phyloP scores from a whole-genome alignment of 169 alveolate genomes.

The Amoebophrya sp. region DNA sequence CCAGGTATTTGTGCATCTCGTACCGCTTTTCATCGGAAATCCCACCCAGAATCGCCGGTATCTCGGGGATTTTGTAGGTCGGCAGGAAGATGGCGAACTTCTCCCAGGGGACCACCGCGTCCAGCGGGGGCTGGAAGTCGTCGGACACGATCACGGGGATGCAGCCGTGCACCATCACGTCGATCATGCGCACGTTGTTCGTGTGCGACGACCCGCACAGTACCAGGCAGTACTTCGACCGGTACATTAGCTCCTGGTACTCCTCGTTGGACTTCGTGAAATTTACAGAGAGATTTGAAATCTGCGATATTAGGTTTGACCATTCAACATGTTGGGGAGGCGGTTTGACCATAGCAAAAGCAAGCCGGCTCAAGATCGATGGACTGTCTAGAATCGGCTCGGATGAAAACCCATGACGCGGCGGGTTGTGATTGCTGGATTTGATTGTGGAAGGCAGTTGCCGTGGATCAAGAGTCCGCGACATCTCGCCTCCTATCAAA shows the following conservation, averaged over 20 bases:
- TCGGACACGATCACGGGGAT: constrained; percentile 33
- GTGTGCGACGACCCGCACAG: constrained; percentile 35
- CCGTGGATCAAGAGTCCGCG: too few species aligned
- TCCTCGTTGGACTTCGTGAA: constrained; percentile 14
- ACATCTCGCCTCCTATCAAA: too few species aligned
- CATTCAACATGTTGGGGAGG: too few species aligned
- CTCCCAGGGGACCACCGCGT: background rate
- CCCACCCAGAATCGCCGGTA: background rate
- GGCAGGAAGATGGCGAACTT: background rate
- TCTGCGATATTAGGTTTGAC: too few species aligned
- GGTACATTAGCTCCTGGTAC: constrained; percentile 29
- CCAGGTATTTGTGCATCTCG: background rate
- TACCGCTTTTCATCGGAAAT: background rate
- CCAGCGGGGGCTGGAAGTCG: constrained; percentile 34
- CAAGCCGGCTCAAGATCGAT: too few species aligned
- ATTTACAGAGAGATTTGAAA: too few species aligned
- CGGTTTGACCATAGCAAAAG: too few species aligned
- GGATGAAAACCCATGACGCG: too few species aligned
- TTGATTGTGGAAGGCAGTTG: too few species aligned
- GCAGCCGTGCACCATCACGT: constrained; percentile 34
- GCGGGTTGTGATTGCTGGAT: too few species aligned
- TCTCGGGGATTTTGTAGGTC: background rate
- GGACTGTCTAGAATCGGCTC: too few species aligned
- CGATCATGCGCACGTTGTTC: constrained; percentile 26
- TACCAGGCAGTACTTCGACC: constrained; percentile 27